Conservation (phyloP, 2,329 filamentous ascomycete genomes). For the Helotiales sp. region DNA sequence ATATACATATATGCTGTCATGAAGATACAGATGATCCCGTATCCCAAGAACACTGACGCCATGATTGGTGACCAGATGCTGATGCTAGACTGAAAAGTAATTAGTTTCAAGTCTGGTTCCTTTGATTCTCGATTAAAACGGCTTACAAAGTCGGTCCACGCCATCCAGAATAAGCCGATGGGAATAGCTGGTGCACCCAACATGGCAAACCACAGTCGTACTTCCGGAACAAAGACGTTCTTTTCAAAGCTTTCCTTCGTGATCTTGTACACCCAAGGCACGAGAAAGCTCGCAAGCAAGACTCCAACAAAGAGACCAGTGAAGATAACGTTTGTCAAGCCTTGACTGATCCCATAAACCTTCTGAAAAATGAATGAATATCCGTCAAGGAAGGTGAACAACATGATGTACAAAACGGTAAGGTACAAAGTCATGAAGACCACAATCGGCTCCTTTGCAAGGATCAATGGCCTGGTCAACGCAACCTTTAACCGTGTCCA, state of each 20-base stretch:
- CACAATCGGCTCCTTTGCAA: constrained; percentile 8
- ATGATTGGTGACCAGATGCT: constrained; percentile 43
- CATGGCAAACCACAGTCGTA: constrained; percentile 9
- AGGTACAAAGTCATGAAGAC: constrained; percentile 5
- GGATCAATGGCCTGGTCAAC: constrained; percentile 20
- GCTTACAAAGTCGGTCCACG: constrained; percentile 14
- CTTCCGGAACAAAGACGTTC: constrained; percentile 18
- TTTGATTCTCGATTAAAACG: background rate
- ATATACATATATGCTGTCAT: constrained; percentile 46
- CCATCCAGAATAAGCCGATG: constrained; percentile 6
- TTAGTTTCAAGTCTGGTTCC: constrained; percentile 7
- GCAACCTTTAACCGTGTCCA: constrained; percentile 1
- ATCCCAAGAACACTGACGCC: constrained; percentile 41
- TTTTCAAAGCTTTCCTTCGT: constrained; percentile 9
- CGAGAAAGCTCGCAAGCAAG: constrained; percentile 34
- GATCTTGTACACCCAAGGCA: constrained; percentile 29
- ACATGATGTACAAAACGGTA: constrained; percentile 6
- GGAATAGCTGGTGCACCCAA: constrained; percentile 7
- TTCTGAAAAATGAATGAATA: constrained; percentile 3
- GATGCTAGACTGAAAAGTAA: constrained; percentile 29
- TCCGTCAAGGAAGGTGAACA: constrained; percentile 7
- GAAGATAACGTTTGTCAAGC: background rate
- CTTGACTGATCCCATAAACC: background rate
- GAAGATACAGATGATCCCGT: constrained; percentile 42
- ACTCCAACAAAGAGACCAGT: constrained; percentile 30